A percentile compares a stretch with the other conserved stretches of the same genome.
Conservation (phyloP, 169 alveolate species). For the Plasmodium vivax region DNA sequence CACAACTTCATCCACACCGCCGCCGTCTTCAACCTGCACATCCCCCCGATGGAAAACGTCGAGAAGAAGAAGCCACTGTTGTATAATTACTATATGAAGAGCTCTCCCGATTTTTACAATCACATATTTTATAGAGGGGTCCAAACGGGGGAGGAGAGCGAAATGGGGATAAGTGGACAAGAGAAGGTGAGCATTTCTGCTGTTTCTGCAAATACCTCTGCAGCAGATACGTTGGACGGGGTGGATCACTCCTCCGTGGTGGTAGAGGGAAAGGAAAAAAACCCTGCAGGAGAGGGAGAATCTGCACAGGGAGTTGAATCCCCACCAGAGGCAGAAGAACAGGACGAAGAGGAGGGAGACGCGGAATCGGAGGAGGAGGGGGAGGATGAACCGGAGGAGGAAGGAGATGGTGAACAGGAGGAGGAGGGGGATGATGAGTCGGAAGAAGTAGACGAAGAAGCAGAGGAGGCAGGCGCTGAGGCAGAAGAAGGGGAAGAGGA, state of each 20-base stretch:
- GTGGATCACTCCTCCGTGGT: background rate
- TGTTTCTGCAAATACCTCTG: background rate
- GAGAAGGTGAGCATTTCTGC: background rate
- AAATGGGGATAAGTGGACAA: background rate
- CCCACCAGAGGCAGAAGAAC: background rate
- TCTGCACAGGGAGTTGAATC: background rate
- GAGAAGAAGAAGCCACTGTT: background rate
- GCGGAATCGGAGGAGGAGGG: too few relatives aligned
- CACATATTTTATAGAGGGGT: background rate
- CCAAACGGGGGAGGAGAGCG: background rate
- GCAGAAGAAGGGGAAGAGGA: background rate
- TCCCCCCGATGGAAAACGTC: background rate
- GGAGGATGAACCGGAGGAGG: too few relatives aligned
- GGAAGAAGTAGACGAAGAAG: too few relatives aligned
- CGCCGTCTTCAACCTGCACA: background rate
- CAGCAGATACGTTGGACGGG: background rate
- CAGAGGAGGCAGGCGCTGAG: background rate
- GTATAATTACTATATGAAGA: background rate
- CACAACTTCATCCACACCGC: conserved; percentile 14
- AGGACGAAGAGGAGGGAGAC: background rate
- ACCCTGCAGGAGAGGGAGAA: background rate
- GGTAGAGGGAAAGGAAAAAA: background rate
- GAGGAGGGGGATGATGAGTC: too few relatives aligned
- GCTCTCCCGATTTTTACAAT: conserved; percentile 8
- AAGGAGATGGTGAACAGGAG: too few relatives aligned